These are phyloP conservation scores for Kwoniella heveanensis DNA, from an alignment of 768 basidiomycete genomes.

Conservation along the genomic window DNA sequence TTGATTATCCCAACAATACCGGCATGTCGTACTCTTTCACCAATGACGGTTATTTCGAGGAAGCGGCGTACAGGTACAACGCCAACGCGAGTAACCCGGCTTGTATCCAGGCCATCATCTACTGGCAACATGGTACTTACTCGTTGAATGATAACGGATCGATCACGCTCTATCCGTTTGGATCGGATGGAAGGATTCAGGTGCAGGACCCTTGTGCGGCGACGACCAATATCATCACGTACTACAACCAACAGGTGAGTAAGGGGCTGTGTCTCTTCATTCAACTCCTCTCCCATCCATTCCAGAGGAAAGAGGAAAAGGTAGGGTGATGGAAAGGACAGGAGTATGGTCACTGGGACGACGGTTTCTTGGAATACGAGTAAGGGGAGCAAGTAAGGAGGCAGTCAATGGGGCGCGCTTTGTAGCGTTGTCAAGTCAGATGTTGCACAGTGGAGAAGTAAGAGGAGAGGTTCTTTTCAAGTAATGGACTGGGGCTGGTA, in stretches of 20 bases:
- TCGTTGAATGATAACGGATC: slow-evolving; percentile 73
- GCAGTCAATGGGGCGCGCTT: too few species aligned
- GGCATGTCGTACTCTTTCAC: slow-evolving; percentile 87
- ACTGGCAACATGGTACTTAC: slow-evolving; percentile 87
- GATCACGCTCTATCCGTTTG: slow-evolving; percentile 70
- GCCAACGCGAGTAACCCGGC: slow-evolving; percentile 81
- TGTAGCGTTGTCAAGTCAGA: too few species aligned
- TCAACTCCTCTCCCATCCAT: too few species aligned
- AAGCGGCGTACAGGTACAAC: slow-evolving; percentile 84
- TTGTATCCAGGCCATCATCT: slow-evolving; percentile 85
- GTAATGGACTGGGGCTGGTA: too few species aligned
- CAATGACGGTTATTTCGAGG: slow-evolving; percentile 76
- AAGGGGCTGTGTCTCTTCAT: too few species aligned
- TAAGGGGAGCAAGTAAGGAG: too few species aligned
- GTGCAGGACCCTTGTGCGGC: slow-evolving; percentile 92
- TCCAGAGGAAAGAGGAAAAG: too few species aligned
- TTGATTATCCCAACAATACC: slow-evolving; percentile 79
- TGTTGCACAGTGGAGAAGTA: too few species aligned
- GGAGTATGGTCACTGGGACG: too few species aligned
- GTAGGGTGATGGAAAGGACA: too few species aligned
- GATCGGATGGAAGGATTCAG: slow-evolving; percentile 84
- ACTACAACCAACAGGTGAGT: slow-evolving; percentile 73
- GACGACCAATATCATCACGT: slow-evolving; percentile 79
- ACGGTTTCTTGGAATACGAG: too few species aligned
- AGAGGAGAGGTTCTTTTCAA: too few species aligned